Evolutionary conservation across 176 grass and related monocot species (phyloP).

Genomic region (Otatea glauca): DNA sequence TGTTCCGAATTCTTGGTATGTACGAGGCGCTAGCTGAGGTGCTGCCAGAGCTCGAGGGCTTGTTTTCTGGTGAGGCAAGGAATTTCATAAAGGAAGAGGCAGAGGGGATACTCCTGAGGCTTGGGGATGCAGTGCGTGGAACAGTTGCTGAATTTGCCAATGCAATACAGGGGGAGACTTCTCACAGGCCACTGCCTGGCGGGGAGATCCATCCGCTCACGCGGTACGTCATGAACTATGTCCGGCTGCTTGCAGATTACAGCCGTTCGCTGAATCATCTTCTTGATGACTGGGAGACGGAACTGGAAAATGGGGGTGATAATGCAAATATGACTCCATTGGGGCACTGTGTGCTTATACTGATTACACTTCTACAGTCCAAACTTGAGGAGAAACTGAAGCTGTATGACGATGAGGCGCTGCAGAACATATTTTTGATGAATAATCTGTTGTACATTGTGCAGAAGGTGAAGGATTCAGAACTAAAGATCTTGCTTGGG

Average conservation of each 20-base stretch:
- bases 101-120: conserved; percentile 57
- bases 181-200: conserved; percentile 60
- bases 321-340: conserved; percentile 65
- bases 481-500: conserved; percentile 77
- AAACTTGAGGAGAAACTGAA: conserved; percentile 86
- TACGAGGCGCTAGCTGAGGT: conserved; percentile 76
- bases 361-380: conserved; percentile 70
- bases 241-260: conserved; percentile 72
- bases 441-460: conserved; percentile 93
- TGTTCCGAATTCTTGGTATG: conserved; percentile 89
- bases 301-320: conserved; percentile 39
- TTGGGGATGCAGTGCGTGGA: conserved; percentile 72
- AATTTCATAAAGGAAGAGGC: conserved; percentile 69
- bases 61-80: conserved; percentile 70
- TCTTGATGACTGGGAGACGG: conserved; percentile 52
- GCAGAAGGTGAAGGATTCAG: conserved; percentile 89
- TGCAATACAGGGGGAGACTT: conserved; percentile 69
- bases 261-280: conserved; percentile 64
- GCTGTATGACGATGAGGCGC: conserved; percentile 78
- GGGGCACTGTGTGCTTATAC: conserved; percentile 62
- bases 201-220: conserved; percentile 86
- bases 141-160: conserved; percentile 70
- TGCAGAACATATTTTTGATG: conserved; percentile 96
- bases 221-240: conserved; percentile 91
- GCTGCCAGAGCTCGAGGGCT: conserved; percentile 60